Conservation (phyloP, 306 rosid genomes). For the Vachellia pachyceras region DNA sequence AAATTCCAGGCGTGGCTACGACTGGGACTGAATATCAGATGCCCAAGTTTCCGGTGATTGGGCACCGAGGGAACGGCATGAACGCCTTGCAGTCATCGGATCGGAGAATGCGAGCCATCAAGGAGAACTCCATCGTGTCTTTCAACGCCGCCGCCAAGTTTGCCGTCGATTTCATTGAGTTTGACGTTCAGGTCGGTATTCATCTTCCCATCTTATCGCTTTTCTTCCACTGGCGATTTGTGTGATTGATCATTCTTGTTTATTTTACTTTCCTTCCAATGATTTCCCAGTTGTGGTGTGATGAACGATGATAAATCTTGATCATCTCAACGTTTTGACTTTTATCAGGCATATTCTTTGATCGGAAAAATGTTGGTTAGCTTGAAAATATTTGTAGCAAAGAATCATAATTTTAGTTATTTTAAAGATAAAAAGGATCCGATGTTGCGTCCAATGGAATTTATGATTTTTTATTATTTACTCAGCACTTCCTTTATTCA, state of each 20-base stretch:
- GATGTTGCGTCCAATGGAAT: neutral
- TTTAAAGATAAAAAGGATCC: neutral
- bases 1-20: constrained; percentile 32
- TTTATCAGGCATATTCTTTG: neutral
- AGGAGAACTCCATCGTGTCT: constrained; percentile 74
- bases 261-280: neutral
- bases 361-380: neutral
- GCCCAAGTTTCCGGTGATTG: constrained; percentile 66
- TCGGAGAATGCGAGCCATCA: constrained; percentile 61
- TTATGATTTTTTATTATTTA: neutral
- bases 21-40: constrained; percentile 19
- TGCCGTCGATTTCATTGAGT: constrained; percentile 73
- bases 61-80: constrained; percentile 88
- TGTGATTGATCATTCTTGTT: neutral
- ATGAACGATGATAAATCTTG: neutral
- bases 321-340: neutral
- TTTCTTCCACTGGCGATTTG: neutral
- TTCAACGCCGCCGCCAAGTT: constrained; percentile 64
- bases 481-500: neutral
- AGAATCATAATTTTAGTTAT: too few relatives aligned
- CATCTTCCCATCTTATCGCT: neutral
- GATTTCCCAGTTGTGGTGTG: neutral
- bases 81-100: constrained; percentile 68
- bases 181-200: constrained; percentile 77
- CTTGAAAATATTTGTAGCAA: neutral